A percentile compares a stretch with the other conserved stretches of the same genome.
Conservation (phyloP, 768 basidiomycete species). For the Gloeophyllum trabeum region DNA sequence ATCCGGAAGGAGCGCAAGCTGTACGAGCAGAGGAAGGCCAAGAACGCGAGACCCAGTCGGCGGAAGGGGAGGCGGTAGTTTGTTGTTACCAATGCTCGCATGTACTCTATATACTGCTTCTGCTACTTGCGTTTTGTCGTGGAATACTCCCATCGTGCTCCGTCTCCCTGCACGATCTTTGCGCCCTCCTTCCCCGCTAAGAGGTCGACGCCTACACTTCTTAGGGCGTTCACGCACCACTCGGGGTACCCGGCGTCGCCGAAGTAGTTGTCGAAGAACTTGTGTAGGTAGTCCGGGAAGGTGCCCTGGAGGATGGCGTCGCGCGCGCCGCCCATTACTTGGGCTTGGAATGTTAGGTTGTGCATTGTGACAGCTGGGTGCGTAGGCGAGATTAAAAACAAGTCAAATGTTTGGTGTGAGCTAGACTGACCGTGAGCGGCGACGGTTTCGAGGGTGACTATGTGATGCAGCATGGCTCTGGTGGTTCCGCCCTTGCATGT, state of each 20-base stretch:
- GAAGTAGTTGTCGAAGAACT: conserved; percentile 74
- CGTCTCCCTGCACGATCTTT: conserved; percentile 46
- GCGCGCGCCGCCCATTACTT: conserved; percentile 76
- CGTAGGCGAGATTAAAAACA: conserved; percentile 3
- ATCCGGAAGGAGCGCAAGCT: conserved; percentile 68
- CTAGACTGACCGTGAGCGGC: conserved; percentile 62
- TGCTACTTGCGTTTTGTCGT: no score
- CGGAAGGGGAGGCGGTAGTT: conserved; percentile 16
- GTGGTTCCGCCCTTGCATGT: conserved; percentile 62
- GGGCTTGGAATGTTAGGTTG: conserved; percentile 80
- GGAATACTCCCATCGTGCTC: conserved; percentile 78
- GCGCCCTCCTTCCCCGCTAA: conserved; percentile 38
- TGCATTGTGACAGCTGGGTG: conserved; percentile 65
- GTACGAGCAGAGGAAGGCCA: conserved; percentile 54
- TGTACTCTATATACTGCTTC: conserved; percentile 5
- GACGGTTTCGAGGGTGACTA: conserved; percentile 68
- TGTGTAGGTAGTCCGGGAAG: conserved; percentile 68
- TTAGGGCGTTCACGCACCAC: conserved; percentile 82
- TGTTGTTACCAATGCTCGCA: background rate
- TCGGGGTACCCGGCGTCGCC: conserved; percentile 68
- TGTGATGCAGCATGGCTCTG: conserved; percentile 68
- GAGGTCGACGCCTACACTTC: conserved; percentile 76
- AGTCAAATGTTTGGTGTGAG: conserved; percentile 2
- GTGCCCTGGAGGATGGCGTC: conserved; percentile 68
- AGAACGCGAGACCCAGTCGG: conserved; percentile 69